These are phyloP conservation scores for Urostyla sp. DNA, from an alignment of 73 alveolate genomes.

Conservation along the genomic window DNA sequence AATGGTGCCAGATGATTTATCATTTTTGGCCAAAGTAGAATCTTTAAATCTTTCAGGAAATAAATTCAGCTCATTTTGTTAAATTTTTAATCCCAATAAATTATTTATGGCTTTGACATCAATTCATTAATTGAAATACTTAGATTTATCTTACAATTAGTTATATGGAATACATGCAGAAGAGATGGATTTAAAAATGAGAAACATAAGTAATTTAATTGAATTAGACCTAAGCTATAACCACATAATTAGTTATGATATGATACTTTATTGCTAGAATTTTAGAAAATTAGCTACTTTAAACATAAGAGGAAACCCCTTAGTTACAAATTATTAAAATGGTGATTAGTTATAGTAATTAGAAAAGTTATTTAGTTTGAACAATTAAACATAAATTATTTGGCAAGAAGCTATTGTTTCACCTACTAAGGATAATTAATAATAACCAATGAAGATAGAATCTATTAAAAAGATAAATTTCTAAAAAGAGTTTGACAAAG, in stretches of 20 bases:
- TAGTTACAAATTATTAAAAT: slow-evolving; percentile 11
- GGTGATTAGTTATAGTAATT: slow-evolving; percentile 1
- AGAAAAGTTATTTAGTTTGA: slow-evolving; percentile 17
- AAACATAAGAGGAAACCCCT: slow-evolving; percentile 63
- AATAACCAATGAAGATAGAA: slow-evolving; percentile 8
- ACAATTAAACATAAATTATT: slow-evolving; percentile 27
- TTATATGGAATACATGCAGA: slow-evolving; percentile 58
- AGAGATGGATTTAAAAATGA: slow-evolving; percentile 2
- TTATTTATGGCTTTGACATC: slow-evolving; percentile 63
- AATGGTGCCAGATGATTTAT: slow-evolving; percentile 63
- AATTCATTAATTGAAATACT: slow-evolving; percentile 54
- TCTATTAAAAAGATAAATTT: slow-evolving; percentile 10
- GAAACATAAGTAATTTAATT: slow-evolving; percentile 1
- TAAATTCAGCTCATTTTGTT: slow-evolving; percentile 46
- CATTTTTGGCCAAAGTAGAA: slow-evolving; percentile 28
- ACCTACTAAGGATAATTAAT: slow-evolving; percentile 2
- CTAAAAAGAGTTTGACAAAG: slow-evolving; percentile 2
- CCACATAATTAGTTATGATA: slow-evolving; percentile 39
- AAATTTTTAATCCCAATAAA: slow-evolving; percentile 28
- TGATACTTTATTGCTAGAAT: slow-evolving; percentile 33
- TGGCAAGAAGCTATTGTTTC: slow-evolving; percentile 1
- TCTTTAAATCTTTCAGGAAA: slow-evolving; percentile 44
- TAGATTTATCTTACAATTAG: slow-evolving; percentile 57
- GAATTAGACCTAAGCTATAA: slow-evolving; percentile 66
- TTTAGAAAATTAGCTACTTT: slow-evolving; percentile 19